Evolutionary conservation across 805 yeast genomes (phyloP).

Genomic region (Sugiyamaella floridensis): DNA sequence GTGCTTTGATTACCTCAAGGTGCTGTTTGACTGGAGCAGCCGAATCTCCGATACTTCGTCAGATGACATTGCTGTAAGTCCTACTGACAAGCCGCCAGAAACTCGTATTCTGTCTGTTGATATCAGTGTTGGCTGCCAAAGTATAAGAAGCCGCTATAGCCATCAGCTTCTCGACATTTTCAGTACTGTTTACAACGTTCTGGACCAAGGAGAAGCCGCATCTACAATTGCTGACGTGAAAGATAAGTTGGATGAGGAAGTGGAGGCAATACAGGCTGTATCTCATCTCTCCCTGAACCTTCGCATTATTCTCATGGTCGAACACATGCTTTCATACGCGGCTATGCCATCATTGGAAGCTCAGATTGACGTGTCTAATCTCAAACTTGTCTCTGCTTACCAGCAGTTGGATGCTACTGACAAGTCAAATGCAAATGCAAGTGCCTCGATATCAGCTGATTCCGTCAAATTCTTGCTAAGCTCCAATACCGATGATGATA

Average conservation of each 20-base stretch:
- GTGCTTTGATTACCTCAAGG: conserved; percentile 27
- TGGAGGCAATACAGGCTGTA: background rate
- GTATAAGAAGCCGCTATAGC: conserved; percentile 21
- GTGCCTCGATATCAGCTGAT: background rate
- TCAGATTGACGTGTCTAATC: background rate
- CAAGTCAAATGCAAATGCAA: background rate
- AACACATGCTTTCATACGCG: background rate
- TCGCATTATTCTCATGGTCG: background rate
- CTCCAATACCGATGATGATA: background rate
- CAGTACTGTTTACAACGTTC: conserved; percentile 3
- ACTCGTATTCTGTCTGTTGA: conserved; percentile 13
- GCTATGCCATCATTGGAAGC: background rate
- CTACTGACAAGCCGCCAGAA: conserved; percentile 11
- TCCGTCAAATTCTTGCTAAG: background rate
- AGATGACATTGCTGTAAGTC: conserved; percentile 3
- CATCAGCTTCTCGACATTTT: conserved; percentile 16
- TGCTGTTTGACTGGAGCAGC: conserved; percentile 16
- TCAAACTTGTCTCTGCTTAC: background rate
- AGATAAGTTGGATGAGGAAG: background rate
- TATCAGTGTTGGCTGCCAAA: conserved; percentile 17
- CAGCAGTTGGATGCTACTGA: conserved; percentile 1
- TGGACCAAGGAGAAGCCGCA: background rate
- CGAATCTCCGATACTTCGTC: background rate
- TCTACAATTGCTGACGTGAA: background rate
- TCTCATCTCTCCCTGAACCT: background rate